Evolutionary conservation across 345 rosid genomes (phyloP), one percentile per base, ranked within the genome.

Genomic region (Salix udensis): DNA sequence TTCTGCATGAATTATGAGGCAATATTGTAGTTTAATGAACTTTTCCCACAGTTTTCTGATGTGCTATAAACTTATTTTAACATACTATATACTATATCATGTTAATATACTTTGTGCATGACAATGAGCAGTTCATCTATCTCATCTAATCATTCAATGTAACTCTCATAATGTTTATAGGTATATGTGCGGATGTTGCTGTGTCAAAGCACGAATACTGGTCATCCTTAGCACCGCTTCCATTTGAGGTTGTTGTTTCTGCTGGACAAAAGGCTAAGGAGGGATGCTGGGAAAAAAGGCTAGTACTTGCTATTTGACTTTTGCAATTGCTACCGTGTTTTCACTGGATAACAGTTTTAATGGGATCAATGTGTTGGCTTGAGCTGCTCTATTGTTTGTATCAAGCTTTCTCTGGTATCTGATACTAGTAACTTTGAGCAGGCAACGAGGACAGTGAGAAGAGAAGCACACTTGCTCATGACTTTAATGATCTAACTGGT

Each of bases 151-250:
- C 44, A 66, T 67, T 68, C 78, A 55, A 80, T 70, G 26, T 72
- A 62, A 31, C 44, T 13, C 68, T 80, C 36, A 58, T 66, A 30
- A 18, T 81, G 26, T 66, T 77, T 82, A 39, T 74, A 96, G 99
- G 95, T 67, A 91, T 94, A 73, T 92, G 96, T 78, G 82, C 93
- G n/a, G 98, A 96, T 78, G 90, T 94, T 86, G 92, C 99, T 74
- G 70, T 80, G 36, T 84, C 92, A 68, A 91, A 96, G 87, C 87
- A 92, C 81, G 98, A 92, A 74, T 86, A 83, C 66, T 96, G 99
- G 99, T 96, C 97, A 30, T 91, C 97, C 77, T 84, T 94, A 24
- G 98, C 99, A 58, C 98, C 99, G 77, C 98, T 94, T 84, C 99
- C 98, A 46, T 88, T 91, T 85, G 99, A 96, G 86, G 89, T 96